Base-by-base conservation (phyloP, 2,329 filamentous ascomycete genomes). In the Penicillium digitatum region DNA sequence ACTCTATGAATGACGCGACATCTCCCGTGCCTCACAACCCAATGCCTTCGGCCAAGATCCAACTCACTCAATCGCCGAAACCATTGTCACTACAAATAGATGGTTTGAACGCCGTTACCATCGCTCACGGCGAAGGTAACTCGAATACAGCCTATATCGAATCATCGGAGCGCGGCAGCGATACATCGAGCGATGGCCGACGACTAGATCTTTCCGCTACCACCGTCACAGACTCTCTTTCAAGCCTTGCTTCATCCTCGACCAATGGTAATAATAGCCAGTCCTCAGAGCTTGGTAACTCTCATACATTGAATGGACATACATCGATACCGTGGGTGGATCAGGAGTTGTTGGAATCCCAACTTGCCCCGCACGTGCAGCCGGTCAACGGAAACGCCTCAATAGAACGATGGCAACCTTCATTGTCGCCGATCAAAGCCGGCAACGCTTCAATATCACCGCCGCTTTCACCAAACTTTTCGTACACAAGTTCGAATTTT, bases 81-180 rank as follows among this genome's bases (percentile, higher is more conserved):
- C 48, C 60, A 31, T 48, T 59, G 11, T 62, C 63, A 27, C 48
- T 63, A 46, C 66, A 58, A 42, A 49, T 62, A 44, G 57, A 63
- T 56, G 52, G 58, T 42, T 50, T 59, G 47, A 55, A 61, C 40
- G 48, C 42, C 47, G 54, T 54, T 51, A 54, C 55, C 3, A 49
- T 54, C 31, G 47, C 57, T 16, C 48, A 55, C 31, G 53, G 61
- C 39, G 54, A 54, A 38, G 35, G 34, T 37, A 37, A 50, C 38
- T 31, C 48, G 6, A 58, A 54, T 22, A 26, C 34, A 26, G 34
- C 42, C 35, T 59, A 59, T 53, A 54, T 61, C 32, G 59, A 64
- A 57, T 58, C 62, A 2, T 63, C 58, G 26, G 59, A 65, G 51
- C 64, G 56, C 47, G 60, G 56, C 37, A 63, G 61, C 44, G 50